Evolutionary conservation across 805 yeast genomes (phyloP).

Genomic region (Priceomyces castillae): DNA sequence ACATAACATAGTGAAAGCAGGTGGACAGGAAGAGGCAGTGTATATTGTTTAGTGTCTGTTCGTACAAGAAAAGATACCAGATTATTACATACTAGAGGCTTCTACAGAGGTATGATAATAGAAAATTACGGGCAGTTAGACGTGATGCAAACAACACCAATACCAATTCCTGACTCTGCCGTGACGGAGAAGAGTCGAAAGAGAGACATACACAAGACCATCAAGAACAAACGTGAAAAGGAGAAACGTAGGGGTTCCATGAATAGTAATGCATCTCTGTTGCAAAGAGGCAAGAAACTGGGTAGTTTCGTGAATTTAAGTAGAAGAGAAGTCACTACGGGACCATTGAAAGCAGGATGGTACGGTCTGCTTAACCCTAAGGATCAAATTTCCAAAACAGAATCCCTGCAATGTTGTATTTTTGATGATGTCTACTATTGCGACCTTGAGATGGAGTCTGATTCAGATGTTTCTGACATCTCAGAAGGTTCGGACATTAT

Average conservation of each 20-base stretch:
- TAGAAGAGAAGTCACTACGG: slow-evolving; percentile 2
- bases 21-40: too few relatives aligned
- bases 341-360: slow-evolving; percentile 4
- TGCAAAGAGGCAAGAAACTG: background rate
- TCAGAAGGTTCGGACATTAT: slow-evolving; percentile 1
- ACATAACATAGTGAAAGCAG: too few relatives aligned
- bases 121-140: background rate
- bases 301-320: background rate
- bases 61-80: too few relatives aligned
- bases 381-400: background rate
- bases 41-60: too few relatives aligned
- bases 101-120: background rate
- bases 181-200: background rate
- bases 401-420: background rate
- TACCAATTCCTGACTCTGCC: slow-evolving; percentile 1
- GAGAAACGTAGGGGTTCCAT: background rate
- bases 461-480: slow-evolving; percentile 6
- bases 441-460: slow-evolving; percentile 5
- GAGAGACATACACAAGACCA: slow-evolving; percentile 5
- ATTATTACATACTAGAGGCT: too few relatives aligned
- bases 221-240: slow-evolving; percentile 7
- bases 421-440: slow-evolving; percentile 3
- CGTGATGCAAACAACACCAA: slow-evolving; percentile 4
- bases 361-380: background rate
- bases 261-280: background rate